A percentile compares a stretch with the other conserved stretches of the same genome.
phyloP scores from a whole-genome alignment of 805 yeast species.

The Spencermartinsiella europaea region DNA sequence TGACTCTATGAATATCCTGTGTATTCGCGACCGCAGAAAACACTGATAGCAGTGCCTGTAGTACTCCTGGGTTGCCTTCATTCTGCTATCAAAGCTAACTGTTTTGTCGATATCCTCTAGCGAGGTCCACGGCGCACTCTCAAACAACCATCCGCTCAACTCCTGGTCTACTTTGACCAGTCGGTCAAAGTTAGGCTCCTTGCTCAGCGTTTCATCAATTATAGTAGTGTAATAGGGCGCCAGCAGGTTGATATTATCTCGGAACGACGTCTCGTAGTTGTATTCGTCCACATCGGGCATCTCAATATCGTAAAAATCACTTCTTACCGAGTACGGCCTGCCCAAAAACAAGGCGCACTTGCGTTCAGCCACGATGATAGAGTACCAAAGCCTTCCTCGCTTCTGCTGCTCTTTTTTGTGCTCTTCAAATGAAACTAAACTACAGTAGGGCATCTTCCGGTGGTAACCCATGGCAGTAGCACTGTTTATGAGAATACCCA shows the following conservation, averaged over 20 bases:
- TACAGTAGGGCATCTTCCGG: slow-evolving; percentile 16
- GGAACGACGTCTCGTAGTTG: slow-evolving; percentile 14
- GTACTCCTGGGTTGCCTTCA: slow-evolving; percentile 3
- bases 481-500: slow-evolving; percentile 40
- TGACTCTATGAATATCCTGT: slow-evolving; percentile 10
- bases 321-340: slow-evolving; percentile 12
- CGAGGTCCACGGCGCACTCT: neutral
- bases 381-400: slow-evolving; percentile 13
- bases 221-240: slow-evolving; percentile 14
- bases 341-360: slow-evolving; percentile 15
- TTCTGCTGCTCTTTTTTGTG: neutral
- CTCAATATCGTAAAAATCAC: slow-evolving; percentile 8
- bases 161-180: slow-evolving; percentile 13
- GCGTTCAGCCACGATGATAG: slow-evolving; percentile 12
- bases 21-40: slow-evolving; percentile 17
- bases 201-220: slow-evolving; percentile 9
- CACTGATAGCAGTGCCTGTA: slow-evolving; percentile 12
- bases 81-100: neutral
- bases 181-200: slow-evolving; percentile 5
- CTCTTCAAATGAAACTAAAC: neutral
- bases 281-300: slow-evolving; percentile 1
- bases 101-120: neutral
- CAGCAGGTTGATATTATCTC: slow-evolving; percentile 13
- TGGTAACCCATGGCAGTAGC: slow-evolving; percentile 40
- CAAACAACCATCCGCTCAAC: slow-evolving; percentile 14